These are phyloP conservation scores for Yarrowia osloensis DNA, from an alignment of 805 yeast species.

Conservation along the genomic window DNA sequence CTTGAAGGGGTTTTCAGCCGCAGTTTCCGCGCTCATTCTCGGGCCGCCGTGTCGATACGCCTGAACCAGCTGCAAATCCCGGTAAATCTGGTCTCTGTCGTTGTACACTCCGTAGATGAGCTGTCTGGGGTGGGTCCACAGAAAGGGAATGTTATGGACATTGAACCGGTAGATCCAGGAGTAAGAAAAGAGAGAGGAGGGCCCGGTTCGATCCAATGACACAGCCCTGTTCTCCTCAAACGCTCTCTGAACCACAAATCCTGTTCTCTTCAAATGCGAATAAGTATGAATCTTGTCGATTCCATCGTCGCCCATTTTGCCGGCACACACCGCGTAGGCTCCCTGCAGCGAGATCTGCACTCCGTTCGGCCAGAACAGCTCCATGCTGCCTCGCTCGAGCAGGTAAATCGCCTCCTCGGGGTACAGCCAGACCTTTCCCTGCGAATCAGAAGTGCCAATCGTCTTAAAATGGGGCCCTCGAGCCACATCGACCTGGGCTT, in stretches of 20 bases:
- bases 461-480: slow-evolving; percentile 74
- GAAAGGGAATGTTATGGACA: slow-evolving; percentile 16
- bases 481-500: slow-evolving; percentile 51
- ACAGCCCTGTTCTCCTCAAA: not conserved
- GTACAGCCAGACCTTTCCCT: slow-evolving; percentile 54
- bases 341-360: slow-evolving; percentile 61
- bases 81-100: slow-evolving; percentile 33
- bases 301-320: slow-evolving; percentile 42
- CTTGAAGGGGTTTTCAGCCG: slow-evolving; percentile 3
- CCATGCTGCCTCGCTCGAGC: slow-evolving; percentile 74
- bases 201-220: no score
- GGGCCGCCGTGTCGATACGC: slow-evolving; percentile 33
- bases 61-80: slow-evolving; percentile 36
- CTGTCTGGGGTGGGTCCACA: not conserved
- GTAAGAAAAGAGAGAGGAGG: not conserved
- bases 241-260: slow-evolving; percentile 58
- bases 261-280: slow-evolving; percentile 72
- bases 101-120: slow-evolving; percentile 24
- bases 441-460: slow-evolving; percentile 61
- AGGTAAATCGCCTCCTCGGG: slow-evolving; percentile 75
- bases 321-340: slow-evolving; percentile 57
- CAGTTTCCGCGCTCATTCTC: not conserved
- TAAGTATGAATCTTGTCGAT: slow-evolving; percentile 66
- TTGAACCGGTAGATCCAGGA: slow-evolving; percentile 17
- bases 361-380: slow-evolving; percentile 45